A percentile compares a stretch with the other conserved stretches of the same genome.
phyloP scores from a whole-genome alignment of 2,329 filamentous ascomycete species.

The Neopestalotiopsis clavispora region DNA sequence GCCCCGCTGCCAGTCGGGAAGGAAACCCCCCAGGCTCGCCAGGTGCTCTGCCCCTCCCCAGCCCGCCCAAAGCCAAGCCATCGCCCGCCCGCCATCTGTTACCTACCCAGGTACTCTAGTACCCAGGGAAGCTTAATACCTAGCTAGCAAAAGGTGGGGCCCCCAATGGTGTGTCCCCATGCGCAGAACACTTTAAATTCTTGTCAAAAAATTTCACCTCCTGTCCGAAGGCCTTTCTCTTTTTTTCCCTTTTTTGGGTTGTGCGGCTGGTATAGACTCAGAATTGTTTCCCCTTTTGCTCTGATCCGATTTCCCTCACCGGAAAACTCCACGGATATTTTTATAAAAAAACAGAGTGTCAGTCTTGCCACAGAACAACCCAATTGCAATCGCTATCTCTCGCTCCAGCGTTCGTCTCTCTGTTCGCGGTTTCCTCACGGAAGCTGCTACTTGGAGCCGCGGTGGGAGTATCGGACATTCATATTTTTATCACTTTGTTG shows the following conservation, averaged over 20 bases:
- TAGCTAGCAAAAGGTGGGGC: background rate
- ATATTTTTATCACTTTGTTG: conserved; percentile 44
- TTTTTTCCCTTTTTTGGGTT: conserved; percentile 64
- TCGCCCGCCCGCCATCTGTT: background rate
- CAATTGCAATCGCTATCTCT: conserved; percentile 57
- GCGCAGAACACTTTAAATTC: conserved; percentile 9
- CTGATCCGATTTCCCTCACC: conserved; percentile 58
- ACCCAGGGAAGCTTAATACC: background rate
- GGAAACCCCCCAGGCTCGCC: background rate
- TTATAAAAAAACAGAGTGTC: conserved; percentile 59
- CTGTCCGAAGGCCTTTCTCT: conserved; percentile 26
- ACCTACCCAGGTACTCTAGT: conserved; percentile 1
- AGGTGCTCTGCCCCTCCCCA: too few species aligned
- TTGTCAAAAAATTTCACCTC: background rate
- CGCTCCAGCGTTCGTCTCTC: conserved; percentile 30
- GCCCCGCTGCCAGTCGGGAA: background rate
- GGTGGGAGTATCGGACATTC: conserved; percentile 60
- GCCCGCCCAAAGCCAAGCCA: too few species aligned
- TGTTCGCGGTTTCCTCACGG: conserved; percentile 26
- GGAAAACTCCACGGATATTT: conserved; percentile 56
- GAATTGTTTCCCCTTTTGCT: conserved; percentile 78
- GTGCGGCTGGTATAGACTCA: conserved; percentile 78
- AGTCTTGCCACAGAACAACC: conserved; percentile 76
- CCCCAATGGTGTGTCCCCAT: background rate
- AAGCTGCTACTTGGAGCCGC: conserved; percentile 32